Evolutionary conservation across 768 basidiomycete genomes (phyloP), one percentile per base, ranked within the genome.

Genomic region (Dioszegia hungarica): DNA sequence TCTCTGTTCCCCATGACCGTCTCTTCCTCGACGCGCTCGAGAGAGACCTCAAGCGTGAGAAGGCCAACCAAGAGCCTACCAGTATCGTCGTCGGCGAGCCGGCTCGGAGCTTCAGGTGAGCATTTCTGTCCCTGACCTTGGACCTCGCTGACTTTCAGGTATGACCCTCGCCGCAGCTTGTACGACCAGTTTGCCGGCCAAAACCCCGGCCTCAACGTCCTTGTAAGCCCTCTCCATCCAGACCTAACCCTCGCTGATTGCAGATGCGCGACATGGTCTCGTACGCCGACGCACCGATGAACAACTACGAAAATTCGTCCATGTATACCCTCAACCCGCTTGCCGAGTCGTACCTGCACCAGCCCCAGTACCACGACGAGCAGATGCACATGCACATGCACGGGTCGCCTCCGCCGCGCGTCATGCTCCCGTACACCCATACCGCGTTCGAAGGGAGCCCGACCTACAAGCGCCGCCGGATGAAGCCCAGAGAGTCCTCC

Each of bases 1-100:
- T 90, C 79, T 93, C 91, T 5, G 93, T 97, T 5, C 93, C 93
- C 2, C 93, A 97, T 60, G 93, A 97, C 75, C 86, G 92, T 31
- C 86, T 97, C 54, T 97, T 95, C 81, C 84, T 97, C 50, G 93
- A 97, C 71, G 93, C 93, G 19, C 83, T 97, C 45, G 93, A 97
- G 75, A 87, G 93, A 45, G 93, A 97, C 75, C 83, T 95, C 55
- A 95, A 94, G 79, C 84, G 93, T 29, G 93, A 95, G 77, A 94
- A 92, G 78, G 86, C 88, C 80, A 88, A 89, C 0, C 80, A 83
- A 38, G 89, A 91, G 71, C 82, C 91, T 0, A 94, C 93, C 1
- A 94, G 92, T 1, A 81, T 75, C 41, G 79, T 85, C 27, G 73
- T 79, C 8, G 84, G 89, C 53, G 92, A 94, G 76, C 92, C 92